phyloP scores from a whole-genome alignment of 2,329 filamentous ascomycete species.

The Chrysoporthe puriensis region DNA sequence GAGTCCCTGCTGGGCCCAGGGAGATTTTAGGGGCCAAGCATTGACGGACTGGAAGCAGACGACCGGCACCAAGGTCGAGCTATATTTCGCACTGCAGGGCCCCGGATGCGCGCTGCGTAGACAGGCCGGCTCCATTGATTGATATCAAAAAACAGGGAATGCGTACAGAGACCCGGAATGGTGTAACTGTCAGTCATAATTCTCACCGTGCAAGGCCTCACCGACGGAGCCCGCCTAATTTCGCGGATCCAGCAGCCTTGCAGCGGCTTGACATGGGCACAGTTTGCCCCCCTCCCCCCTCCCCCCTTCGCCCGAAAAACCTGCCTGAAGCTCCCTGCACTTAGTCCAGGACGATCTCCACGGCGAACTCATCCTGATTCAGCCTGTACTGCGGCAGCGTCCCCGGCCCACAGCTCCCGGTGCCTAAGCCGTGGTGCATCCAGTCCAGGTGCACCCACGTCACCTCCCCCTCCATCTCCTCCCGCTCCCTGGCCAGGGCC shows the following conservation, averaged over 20 bases:
- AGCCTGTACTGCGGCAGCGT: conserved; percentile 54
- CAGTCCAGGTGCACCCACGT: conserved; percentile 63
- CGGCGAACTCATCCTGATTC: conserved; percentile 46
- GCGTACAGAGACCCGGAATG: no score
- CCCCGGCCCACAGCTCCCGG: conserved; percentile 63
- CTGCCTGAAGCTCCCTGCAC: neutral
- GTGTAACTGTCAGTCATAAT: no score
- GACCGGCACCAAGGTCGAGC: neutral
- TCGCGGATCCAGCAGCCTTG: conserved; percentile 2
- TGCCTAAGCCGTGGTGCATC: conserved; percentile 65
- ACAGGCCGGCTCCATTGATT: neutral
- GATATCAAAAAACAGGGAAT: neutral
- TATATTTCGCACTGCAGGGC: neutral
- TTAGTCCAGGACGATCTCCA: conserved; percentile 49
- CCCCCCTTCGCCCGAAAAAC: no score
- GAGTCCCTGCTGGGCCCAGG: neutral
- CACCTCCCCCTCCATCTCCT: conserved; percentile 40
- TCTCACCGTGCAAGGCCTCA: neutral
- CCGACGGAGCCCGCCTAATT: conserved; percentile 4
- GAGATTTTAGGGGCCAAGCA: neutral
- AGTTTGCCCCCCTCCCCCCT: neutral
- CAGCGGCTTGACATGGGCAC: neutral
- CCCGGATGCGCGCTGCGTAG: neutral
- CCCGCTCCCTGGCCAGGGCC: conserved; percentile 40
- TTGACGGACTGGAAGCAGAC: neutral